Evolutionary conservation across 139 green algal genomes (phyloP).

Genomic region (Dunaliella primolecta): DNA sequence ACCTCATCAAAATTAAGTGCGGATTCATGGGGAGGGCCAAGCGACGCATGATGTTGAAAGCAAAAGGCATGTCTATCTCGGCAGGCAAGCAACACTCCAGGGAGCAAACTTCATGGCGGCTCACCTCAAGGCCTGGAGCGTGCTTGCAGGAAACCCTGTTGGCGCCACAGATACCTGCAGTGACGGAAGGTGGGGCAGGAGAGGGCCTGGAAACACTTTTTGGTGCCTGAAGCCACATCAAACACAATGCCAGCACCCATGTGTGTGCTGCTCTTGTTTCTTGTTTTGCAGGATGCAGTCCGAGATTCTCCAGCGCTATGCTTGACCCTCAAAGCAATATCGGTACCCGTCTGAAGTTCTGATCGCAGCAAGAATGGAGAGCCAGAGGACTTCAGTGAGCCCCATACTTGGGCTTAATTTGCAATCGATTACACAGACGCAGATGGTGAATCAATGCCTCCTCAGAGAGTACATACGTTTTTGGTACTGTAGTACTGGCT

Average conservation of each 20-base stretch:
- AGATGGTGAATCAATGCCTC: not conserved
- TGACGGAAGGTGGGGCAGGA: not conserved
- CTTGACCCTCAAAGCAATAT: constrained; percentile 7
- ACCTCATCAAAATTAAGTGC: not conserved
- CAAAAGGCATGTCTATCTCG: not conserved
- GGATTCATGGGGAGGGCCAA: not conserved
- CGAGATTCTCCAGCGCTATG: not conserved
- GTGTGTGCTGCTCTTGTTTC: not conserved
- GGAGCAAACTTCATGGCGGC: not conserved
- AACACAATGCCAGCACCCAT: not conserved
- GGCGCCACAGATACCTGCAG: constrained; percentile 29
- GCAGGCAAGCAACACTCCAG: not conserved
- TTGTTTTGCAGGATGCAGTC: not conserved
- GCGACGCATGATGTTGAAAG: not conserved
- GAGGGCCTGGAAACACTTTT: not conserved
- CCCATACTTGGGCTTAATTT: too few species aligned
- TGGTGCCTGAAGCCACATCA: not conserved
- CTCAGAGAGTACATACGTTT: not conserved
- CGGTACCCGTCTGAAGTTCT: not conserved
- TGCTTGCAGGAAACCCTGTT: constrained; percentile 29
- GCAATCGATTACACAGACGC: too few species aligned
- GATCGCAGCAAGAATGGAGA: not conserved
- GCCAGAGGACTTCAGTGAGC: too few species aligned
- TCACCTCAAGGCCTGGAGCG: constrained; percentile 40
- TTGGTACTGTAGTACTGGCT: too few species aligned